These are phyloP conservation scores for Brachypodium distachyon DNA, from an alignment of 202 grass and related monocot species.

Conservation along the genomic window DNA sequence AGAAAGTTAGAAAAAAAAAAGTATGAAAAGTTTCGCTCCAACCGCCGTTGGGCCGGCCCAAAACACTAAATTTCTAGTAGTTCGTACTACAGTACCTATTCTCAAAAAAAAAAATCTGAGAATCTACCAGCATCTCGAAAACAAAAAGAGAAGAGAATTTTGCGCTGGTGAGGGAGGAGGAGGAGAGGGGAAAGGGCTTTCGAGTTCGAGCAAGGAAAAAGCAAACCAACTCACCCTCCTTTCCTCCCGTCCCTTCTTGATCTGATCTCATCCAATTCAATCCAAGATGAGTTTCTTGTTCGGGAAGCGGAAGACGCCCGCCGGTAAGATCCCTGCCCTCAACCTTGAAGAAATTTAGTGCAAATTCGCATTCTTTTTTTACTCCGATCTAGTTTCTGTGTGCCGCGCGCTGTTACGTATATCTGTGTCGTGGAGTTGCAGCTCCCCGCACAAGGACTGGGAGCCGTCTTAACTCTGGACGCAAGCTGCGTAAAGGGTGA, in stretches of 20 bases:
- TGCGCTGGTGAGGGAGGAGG: background rate
- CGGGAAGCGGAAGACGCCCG: conserved; percentile 79
- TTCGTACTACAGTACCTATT: too few relatives aligned
- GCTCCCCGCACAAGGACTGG: background rate
- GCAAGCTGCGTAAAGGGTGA: background rate
- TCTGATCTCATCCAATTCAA: background rate
- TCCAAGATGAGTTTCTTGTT: conserved; percentile 82
- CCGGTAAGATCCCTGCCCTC: conserved; percentile 27
- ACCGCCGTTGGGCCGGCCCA: too few relatives aligned
- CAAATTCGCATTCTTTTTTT: background rate
- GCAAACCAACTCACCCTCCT: background rate
- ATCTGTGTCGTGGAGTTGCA: background rate
- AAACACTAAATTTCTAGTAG: too few relatives aligned
- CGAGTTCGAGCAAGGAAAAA: background rate
- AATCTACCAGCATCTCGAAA: too few relatives aligned
- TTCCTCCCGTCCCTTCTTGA: background rate
- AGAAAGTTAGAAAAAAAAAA: too few relatives aligned
- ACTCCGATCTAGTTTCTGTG: background rate
- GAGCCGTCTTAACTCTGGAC: background rate
- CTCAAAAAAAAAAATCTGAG: too few relatives aligned
- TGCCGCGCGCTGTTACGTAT: background rate
- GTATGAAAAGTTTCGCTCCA: too few relatives aligned
- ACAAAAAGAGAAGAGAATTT: background rate
- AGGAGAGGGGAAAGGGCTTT: background rate
- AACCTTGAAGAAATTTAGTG: background rate